Evolutionary conservation across 352 stramenopile genomes (phyloP).

Genomic region (Peronospora belbahrii): DNA sequence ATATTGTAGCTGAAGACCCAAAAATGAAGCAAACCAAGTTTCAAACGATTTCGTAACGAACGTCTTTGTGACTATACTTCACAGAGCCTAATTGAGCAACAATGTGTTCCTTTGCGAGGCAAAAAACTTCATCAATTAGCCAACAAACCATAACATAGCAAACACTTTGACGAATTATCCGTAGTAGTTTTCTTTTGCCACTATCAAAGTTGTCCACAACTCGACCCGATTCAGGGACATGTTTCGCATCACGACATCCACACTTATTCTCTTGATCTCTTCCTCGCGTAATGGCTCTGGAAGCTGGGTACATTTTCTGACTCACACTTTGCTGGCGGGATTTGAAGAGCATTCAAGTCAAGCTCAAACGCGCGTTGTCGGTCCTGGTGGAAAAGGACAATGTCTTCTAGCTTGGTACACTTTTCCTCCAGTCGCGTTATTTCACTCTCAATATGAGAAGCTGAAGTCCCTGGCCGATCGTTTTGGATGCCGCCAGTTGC

Average conservation of each 20-base stretch:
- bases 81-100: too few relatives aligned
- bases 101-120: too few relatives aligned
- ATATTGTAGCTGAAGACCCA: constrained; percentile 3
- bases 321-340: neutral
- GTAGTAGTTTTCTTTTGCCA: neutral
- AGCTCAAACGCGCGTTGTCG: constrained; percentile 12
- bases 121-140: too few relatives aligned
- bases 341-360: constrained; percentile 8
- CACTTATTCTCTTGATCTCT: neutral
- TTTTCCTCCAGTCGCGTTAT: constrained; percentile 15
- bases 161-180: too few relatives aligned
- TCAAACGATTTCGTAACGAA: too few relatives aligned
- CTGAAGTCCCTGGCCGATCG: neutral
- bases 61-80: neutral
- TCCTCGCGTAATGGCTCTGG: constrained; percentile 14
- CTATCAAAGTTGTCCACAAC: too few relatives aligned
- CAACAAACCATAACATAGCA: neutral
- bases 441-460: constrained; percentile 10
- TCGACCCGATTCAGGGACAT: neutral
- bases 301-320: constrained; percentile 7
- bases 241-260: neutral
- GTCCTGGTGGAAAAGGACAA: constrained; percentile 18
- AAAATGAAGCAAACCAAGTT: too few relatives aligned
- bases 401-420: constrained; percentile 14
- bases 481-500: neutral